A percentile compares a stretch with the other conserved stretches of the same genome.
phyloP scores from a whole-genome alignment of 2,329 filamentous ascomycete species.

The Xylaria multiplex region DNA sequence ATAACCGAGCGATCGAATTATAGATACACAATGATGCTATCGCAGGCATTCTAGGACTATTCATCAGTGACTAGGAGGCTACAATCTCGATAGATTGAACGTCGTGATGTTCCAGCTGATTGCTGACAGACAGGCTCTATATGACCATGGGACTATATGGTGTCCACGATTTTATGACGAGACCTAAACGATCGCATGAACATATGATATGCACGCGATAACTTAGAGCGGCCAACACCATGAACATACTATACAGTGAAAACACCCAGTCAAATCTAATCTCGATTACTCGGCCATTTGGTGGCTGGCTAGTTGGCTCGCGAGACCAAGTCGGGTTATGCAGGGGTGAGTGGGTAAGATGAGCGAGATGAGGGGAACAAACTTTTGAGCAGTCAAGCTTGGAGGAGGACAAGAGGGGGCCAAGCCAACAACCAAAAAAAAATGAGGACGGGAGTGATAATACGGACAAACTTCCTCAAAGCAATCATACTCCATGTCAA shows the following conservation, averaged over 20 bases:
- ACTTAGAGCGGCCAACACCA: conserved; percentile 28
- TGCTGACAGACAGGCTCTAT: conserved; percentile 19
- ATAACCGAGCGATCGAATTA: conserved; percentile 21
- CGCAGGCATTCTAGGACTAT: background rate
- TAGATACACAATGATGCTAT: background rate
- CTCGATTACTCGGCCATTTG: conserved; percentile 36
- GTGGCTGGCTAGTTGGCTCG: conserved; percentile 35
- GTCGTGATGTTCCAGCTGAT: conserved; percentile 18
- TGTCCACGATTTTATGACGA: conserved; percentile 16
- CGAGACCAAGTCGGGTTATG: conserved; percentile 33
- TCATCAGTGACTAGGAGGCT: background rate
- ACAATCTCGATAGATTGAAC: background rate
- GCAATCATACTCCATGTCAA: background rate
- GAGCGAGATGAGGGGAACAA: conserved; percentile 36
- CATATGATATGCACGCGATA: conserved; percentile 29
- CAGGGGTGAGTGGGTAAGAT: conserved; percentile 39
- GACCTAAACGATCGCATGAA: conserved; percentile 29
- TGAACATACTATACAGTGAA: conserved; percentile 19
- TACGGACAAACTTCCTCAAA: background rate
- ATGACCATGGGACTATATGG: conserved; percentile 16
- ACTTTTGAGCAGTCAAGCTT: conserved; percentile 32
- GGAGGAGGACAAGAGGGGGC: conserved; percentile 3
- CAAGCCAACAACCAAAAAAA: background rate
- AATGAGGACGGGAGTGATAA: background rate
- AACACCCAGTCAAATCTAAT: conserved; percentile 35